phyloP scores from a whole-genome alignment of 2,329 filamentous ascomycete genomes.

The Lecanoromycetidae sp. region DNA sequence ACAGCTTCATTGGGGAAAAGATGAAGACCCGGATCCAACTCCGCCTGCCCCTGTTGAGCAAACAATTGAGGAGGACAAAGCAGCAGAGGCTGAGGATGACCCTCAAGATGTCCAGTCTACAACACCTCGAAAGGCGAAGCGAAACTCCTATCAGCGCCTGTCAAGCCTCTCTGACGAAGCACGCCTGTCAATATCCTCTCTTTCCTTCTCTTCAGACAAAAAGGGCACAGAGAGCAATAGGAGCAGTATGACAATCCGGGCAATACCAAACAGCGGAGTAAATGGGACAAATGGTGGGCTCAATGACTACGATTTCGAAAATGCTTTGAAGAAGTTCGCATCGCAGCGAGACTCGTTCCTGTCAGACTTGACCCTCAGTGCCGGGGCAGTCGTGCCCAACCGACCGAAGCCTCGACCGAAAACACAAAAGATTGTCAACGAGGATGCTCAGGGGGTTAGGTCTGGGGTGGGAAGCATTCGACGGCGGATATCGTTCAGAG shows the following conservation, averaged over 20 bases:
- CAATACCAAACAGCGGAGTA: conserved; percentile 27
- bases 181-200: conserved; percentile 37
- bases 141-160: conserved; percentile 31
- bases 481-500: conserved; percentile 80
- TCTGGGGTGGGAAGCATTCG: conserved; percentile 72
- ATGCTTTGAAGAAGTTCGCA: conserved; percentile 85
- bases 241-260: conserved; percentile 52
- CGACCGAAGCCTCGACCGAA: conserved; percentile 65
- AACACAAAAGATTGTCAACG: conserved; percentile 67
- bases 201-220: conserved; percentile 35
- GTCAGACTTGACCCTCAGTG: conserved; percentile 79
- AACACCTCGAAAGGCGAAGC: conserved; percentile 26
- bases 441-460: conserved; percentile 49
- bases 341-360: conserved; percentile 89
- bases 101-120: conserved; percentile 29
- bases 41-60: conserved; percentile 13
- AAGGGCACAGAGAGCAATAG: conserved; percentile 47
- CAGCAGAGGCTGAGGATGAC: conserved; percentile 40
- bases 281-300: conserved; percentile 28
- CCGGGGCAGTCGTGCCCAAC: conserved; percentile 62
- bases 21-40: conserved; percentile 30
- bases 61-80: conserved; percentile 50
- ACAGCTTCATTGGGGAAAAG: conserved; percentile 24
- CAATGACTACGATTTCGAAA: conserved; percentile 82
- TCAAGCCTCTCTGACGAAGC: conserved; percentile 27